Conservation (phyloP, 1,139 yeast genomes). For the Debaryomyces singareniensis region DNA sequence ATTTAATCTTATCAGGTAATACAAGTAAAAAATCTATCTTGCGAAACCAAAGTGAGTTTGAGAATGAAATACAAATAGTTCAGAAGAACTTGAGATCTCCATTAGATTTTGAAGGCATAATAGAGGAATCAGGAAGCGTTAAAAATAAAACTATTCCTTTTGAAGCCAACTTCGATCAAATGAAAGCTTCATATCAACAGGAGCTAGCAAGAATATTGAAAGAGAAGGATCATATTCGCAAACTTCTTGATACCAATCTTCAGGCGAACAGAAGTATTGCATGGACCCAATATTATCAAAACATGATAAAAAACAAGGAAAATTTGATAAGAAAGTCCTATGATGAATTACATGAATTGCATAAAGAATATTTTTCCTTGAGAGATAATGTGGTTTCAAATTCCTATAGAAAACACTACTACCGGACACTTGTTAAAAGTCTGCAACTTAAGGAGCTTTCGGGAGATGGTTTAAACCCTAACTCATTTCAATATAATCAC, state of each 20-base stretch:
- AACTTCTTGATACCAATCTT: slow-evolving; percentile 16
- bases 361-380: slow-evolving; percentile 20
- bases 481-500: slow-evolving; percentile 8
- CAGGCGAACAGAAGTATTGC: slow-evolving; percentile 23
- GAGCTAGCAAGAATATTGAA: slow-evolving; percentile 20
- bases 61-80: slow-evolving; percentile 22
- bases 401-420: slow-evolving; percentile 20
- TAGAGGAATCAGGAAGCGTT: too few relatives aligned
- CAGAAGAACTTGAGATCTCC: slow-evolving; percentile 29
- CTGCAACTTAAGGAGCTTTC: slow-evolving; percentile 11
- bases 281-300: slow-evolving; percentile 28
- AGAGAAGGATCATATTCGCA: slow-evolving; percentile 26
- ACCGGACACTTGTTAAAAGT: slow-evolving; percentile 21
- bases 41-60: slow-evolving; percentile 20
- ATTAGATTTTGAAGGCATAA: slow-evolving; percentile 8
- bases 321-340: slow-evolving; percentile 18
- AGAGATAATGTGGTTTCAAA: slow-evolving; percentile 10
- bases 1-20: slow-evolving; percentile 14
- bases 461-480: slow-evolving; percentile 4
- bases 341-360: slow-evolving; percentile 18
- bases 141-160: slow-evolving; percentile 27
- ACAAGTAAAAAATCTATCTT: slow-evolving; percentile 15
- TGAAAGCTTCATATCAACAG: slow-evolving; percentile 18
- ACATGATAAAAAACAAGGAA: slow-evolving; percentile 16
- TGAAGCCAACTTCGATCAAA: slow-evolving; percentile 20